phyloP scores from a whole-genome alignment of 805 yeast species.

The Nakazawaea wickerhamii region DNA sequence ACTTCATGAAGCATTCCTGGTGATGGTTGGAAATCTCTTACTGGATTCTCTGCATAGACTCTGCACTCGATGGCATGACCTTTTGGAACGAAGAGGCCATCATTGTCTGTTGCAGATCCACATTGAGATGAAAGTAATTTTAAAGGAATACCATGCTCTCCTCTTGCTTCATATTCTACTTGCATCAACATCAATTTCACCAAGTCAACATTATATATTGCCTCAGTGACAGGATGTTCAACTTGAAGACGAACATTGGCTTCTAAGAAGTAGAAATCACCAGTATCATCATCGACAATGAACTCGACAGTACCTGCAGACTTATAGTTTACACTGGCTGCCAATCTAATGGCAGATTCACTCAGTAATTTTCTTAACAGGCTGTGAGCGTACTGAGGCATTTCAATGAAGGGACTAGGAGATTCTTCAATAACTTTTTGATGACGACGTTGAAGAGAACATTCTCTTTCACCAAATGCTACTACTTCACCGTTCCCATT shows the following conservation, averaged over 20 bases:
- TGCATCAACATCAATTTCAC: conserved; percentile 23
- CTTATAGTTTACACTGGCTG: conserved; percentile 20
- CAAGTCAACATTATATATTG: conserved; percentile 21
- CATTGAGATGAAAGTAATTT: conserved; percentile 13
- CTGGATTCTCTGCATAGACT: conserved; percentile 25
- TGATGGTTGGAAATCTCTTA: conserved; percentile 22
- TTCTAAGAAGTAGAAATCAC: conserved; percentile 22
- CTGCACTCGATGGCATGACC: conserved; percentile 27
- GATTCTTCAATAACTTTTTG: conserved; percentile 27
- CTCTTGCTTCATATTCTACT: conserved; percentile 21
- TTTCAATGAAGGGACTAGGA: conserved; percentile 22
- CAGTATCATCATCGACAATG: conserved; percentile 23
- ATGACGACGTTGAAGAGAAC: conserved; percentile 27
- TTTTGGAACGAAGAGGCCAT: conserved; percentile 18
- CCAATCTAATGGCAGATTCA: conserved; percentile 19
- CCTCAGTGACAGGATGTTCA: conserved; percentile 26
- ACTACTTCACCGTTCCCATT: conserved; percentile 24
- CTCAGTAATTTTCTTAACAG: conserved; percentile 18
- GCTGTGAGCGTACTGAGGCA: conserved; percentile 9
- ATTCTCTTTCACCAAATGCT: conserved; percentile 25
- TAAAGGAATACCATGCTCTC: conserved; percentile 18
- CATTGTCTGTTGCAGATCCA: conserved; percentile 4
- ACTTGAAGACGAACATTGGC: conserved; percentile 27
- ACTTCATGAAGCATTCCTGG: conserved; percentile 24
- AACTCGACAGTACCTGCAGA: conserved; percentile 28